Evolutionary conservation across 73 alveolate genomes (phyloP).

Genomic region (Symbiodinium natans): DNA sequence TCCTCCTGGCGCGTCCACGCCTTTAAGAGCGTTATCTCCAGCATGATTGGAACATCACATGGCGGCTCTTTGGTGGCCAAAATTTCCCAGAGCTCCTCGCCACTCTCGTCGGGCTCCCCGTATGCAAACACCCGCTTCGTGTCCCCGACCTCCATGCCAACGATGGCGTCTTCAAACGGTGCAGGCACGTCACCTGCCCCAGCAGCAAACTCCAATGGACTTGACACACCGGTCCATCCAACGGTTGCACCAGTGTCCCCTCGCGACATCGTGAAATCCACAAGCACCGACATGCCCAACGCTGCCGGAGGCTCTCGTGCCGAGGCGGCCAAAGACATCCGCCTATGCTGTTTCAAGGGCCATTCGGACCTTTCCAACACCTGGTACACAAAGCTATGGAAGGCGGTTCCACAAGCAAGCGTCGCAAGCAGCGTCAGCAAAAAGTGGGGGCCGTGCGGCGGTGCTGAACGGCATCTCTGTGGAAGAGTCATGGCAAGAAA

Average conservation of each 20-base stretch:
- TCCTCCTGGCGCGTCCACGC: background rate
- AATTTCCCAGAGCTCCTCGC: conserved; percentile 57
- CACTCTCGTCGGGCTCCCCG: conserved; percentile 37
- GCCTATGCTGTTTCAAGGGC: background rate
- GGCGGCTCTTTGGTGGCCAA: background rate
- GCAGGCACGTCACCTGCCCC: conserved; percentile 58
- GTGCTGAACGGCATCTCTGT: too few species aligned
- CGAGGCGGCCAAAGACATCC: background rate
- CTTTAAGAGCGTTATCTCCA: conserved; percentile 44
- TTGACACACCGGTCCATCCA: conserved; percentile 25
- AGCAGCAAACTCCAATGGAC: conserved; percentile 7
- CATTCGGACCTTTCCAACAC: background rate
- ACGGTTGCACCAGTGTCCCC: conserved; percentile 16
- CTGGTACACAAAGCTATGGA: background rate
- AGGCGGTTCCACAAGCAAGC: background rate
- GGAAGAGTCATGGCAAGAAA: too few species aligned
- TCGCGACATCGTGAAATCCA: conserved; percentile 25
- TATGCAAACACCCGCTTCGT: conserved; percentile 57
- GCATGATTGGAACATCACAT: conserved; percentile 35
- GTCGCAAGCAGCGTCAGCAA: background rate
- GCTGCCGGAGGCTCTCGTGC: background rate
- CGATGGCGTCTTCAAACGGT: conserved; percentile 1
- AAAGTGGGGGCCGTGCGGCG: too few species aligned
- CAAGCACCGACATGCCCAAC: conserved; percentile 26
- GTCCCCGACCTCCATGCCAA: conserved; percentile 53